Evolutionary conservation across 805 yeast genomes (phyloP).

Genomic region (Metschnikowia noctiluminum): DNA sequence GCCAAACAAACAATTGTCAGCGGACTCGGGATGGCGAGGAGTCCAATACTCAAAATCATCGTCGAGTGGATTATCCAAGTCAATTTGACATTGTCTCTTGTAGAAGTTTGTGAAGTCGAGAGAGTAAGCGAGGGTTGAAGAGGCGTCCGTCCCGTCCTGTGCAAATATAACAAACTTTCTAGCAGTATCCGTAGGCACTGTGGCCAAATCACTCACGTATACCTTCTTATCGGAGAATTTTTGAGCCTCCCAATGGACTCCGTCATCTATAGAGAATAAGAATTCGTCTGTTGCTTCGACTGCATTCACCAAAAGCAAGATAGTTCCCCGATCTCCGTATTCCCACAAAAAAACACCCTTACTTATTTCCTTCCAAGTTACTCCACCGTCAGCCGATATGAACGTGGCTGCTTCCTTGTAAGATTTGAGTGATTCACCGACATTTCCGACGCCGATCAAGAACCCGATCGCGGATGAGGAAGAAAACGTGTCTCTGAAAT

Average conservation of each 20-base stretch:
- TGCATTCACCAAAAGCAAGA: constrained; percentile 67
- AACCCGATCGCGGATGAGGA: constrained; percentile 89
- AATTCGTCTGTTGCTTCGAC: constrained; percentile 56
- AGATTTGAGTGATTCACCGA: constrained; percentile 58
- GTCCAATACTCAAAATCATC: constrained; percentile 45
- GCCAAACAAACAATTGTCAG: constrained; percentile 42
- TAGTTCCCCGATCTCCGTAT: constrained; percentile 91
- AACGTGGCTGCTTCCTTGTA: constrained; percentile 62
- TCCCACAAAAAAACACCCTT: constrained; percentile 88
- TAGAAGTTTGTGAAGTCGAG: constrained; percentile 37
- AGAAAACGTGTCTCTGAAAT: constrained; percentile 78
- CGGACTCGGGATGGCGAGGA: constrained; percentile 34
- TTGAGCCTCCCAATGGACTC: constrained; percentile 68
- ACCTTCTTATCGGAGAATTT: constrained; percentile 58
- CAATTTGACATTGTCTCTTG: constrained; percentile 40
- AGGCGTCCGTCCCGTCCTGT: constrained; percentile 32
- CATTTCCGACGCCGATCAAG: constrained; percentile 91
- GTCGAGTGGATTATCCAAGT: constrained; percentile 37
- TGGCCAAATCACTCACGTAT: constrained; percentile 67
- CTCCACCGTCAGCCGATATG: constrained; percentile 86
- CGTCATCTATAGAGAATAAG: constrained; percentile 73
- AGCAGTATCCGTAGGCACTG: constrained; percentile 90
- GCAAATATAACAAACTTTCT: constrained; percentile 65
- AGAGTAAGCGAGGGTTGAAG: constrained; percentile 40
- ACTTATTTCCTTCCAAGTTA: constrained; percentile 76